Base-by-base conservation (phyloP, 208 protist genomes). In the Leishmania amazonensis region DNA sequence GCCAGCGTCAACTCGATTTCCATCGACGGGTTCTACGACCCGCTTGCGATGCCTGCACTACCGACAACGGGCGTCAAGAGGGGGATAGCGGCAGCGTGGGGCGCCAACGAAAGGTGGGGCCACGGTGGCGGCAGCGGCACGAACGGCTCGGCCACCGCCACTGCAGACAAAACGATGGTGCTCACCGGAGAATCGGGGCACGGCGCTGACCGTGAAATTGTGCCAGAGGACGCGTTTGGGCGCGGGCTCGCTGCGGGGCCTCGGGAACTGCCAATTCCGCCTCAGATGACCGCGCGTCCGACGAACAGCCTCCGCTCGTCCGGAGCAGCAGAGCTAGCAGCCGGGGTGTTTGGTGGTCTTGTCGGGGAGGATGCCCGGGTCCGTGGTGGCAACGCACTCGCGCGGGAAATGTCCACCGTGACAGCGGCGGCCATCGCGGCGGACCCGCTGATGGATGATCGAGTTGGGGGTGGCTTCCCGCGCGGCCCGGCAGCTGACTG, bases 401-500 rank as follows among this genome's bases (percentile, higher is more conserved):
- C n/a, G 24, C n/a, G 8, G 1, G 76, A 38, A 15, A 49, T 71
- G 49, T 77, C 76, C 51, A 51, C 24, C 21, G 70, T 74, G 40
- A n/a, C 70, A 24, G 24, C 70, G 7, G 45, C 70, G 54, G 72
- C 79, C 38, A 54, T 70, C 42, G 47, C 60, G 65, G 80, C 47
- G 1, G 70, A 77, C 17, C 60, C 49, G 57, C 73, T 35, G 17
- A 65, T 76, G n/a, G 74, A 64, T 13, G 85, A 94, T 71, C 47
- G 65, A 0, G 42, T 90, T 2, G 91, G 93, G 1, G 71, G 51
- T 17, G 84, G 81, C 35, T 95, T 93, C 67, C 85, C 83, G 1
- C 89, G 91, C 15, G 93, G 93, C 8, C 93, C 93, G 58, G 84
- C 78, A 53, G 64, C 81, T 17, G 85, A 86, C 60, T 96, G 93